A percentile compares a stretch with the other conserved stretches of the same genome.
Conservation (phyloP, 78 protist species). For the Creolimax fragrantissima region DNA sequence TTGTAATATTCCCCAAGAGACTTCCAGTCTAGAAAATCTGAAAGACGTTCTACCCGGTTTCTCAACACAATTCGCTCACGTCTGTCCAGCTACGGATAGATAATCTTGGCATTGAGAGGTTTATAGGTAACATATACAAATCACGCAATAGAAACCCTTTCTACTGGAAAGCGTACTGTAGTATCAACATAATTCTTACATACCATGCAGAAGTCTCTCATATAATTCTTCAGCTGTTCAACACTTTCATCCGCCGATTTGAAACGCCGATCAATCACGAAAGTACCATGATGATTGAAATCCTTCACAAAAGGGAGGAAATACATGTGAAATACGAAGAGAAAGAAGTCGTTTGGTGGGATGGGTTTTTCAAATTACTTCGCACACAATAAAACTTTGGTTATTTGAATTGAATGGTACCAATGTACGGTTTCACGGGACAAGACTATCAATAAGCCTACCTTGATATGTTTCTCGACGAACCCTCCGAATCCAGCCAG, state of each 20-base stretch:
- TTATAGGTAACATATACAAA: too few relatives aligned
- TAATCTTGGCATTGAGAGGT: slow-evolving; percentile 37
- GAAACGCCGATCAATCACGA: slow-evolving; percentile 55
- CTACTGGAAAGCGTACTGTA: too few relatives aligned
- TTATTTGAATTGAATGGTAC: too few relatives aligned
- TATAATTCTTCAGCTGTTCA: slow-evolving; percentile 40
- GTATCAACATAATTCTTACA: too few relatives aligned
- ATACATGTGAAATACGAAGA: too few relatives aligned
- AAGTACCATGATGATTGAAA: slow-evolving; percentile 28
- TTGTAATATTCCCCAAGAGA: not conserved
- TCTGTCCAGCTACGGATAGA: slow-evolving; percentile 30
- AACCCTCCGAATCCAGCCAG: slow-evolving; percentile 67
- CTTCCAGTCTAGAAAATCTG: slow-evolving; percentile 27
- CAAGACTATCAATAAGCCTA: too few relatives aligned
- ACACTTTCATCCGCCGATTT: slow-evolving; percentile 53
- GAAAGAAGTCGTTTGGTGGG: too few relatives aligned
- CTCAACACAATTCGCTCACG: slow-evolving; percentile 52
- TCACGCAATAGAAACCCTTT: too few relatives aligned
- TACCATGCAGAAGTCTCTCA: not conserved
- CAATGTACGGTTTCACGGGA: too few relatives aligned
- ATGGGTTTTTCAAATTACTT: too few relatives aligned
- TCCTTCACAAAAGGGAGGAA: too few relatives aligned
- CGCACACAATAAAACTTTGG: too few relatives aligned
- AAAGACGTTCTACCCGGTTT: slow-evolving; percentile 63
- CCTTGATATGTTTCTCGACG: slow-evolving; percentile 28